phyloP scores from a whole-genome alignment of 495 filamentous ascomycete genomes.

The Lepraria neglecta region DNA sequence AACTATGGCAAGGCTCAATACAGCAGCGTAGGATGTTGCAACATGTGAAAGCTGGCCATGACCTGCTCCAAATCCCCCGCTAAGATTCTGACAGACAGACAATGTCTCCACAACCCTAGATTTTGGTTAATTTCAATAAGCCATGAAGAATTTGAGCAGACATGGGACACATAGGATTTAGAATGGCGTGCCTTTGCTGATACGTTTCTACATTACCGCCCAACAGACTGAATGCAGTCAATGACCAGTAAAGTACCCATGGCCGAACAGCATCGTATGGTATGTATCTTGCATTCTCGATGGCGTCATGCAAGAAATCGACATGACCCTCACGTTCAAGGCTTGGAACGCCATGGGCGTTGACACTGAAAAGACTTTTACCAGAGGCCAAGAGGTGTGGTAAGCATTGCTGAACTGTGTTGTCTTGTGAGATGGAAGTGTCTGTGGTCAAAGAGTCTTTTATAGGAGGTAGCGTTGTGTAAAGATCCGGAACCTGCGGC shows the following conservation, averaged over 20 bases:
- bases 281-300: constrained; percentile 55
- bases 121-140: not conserved
- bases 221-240: constrained; percentile 64
- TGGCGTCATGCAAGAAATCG: constrained; percentile 61
- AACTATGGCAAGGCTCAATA: constrained; percentile 70
- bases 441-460: constrained; percentile 62
- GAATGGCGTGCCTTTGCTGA: constrained; percentile 49
- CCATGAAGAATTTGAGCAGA: constrained; percentile 11
- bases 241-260: constrained; percentile 90
- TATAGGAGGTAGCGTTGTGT: constrained; percentile 56
- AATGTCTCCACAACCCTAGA: constrained; percentile 62
- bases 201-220: constrained; percentile 69
- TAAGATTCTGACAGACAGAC: constrained; percentile 68
- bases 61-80: constrained; percentile 91
- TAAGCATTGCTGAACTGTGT: constrained; percentile 61
- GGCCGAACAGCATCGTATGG: constrained; percentile 75
- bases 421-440: constrained; percentile 59
- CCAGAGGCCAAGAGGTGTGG: constrained; percentile 54
- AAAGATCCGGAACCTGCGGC: constrained; percentile 37
- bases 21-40: constrained; percentile 77
- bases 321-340: constrained; percentile 67
- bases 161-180: constrained; percentile 1
- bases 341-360: constrained; percentile 62
- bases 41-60: constrained; percentile 81
- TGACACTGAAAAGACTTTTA: constrained; percentile 45